A percentile compares a stretch with the other conserved stretches of the same genome.
These are phyloP conservation scores for Dillenia turbinata DNA, from an alignment of 164 flowering plant species.

Conservation along the genomic window DNA sequence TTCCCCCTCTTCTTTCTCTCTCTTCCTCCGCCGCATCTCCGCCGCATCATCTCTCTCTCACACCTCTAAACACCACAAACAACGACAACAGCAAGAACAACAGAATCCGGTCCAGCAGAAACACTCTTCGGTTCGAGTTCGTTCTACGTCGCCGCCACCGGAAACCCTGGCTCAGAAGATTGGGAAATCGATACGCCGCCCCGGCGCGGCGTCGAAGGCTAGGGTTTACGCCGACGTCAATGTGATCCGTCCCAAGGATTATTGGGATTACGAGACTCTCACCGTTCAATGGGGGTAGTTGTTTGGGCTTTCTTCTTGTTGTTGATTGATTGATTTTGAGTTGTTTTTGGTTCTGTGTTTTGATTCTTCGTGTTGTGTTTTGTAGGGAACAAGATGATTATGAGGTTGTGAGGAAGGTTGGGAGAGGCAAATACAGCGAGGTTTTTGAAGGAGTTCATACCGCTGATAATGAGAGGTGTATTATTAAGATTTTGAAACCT, in stretches of 20 bases:
- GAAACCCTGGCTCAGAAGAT: slow-evolving; percentile 92
- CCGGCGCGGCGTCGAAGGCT: slow-evolving; percentile 91
- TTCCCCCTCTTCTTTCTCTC: slow-evolving; percentile 1
- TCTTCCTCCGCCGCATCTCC: neutral
- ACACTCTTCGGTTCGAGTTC: neutral
- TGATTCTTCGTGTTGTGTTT: slow-evolving; percentile 3
- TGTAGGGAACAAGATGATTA: slow-evolving; percentile 92
- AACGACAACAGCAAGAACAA: slow-evolving; percentile 5
- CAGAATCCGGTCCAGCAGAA: slow-evolving; percentile 7
- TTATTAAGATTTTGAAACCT: slow-evolving; percentile 93
- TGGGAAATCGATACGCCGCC: slow-evolving; percentile 75
- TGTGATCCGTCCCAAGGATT: slow-evolving; percentile 84
- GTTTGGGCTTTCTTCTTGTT: neutral
- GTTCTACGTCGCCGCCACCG: slow-evolving; percentile 5
- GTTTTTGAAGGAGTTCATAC: slow-evolving; percentile 91
- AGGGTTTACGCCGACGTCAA: slow-evolving; percentile 89
- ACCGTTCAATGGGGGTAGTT: slow-evolving; percentile 92
- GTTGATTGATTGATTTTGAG: neutral
- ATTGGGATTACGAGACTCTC: slow-evolving; percentile 94
- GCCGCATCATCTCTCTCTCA: slow-evolving; percentile 11
- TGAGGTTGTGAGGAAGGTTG: slow-evolving; percentile 95
- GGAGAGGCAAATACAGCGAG: slow-evolving; percentile 96
- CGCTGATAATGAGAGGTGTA: slow-evolving; percentile 66
- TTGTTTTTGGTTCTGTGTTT: neutral
- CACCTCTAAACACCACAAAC: slow-evolving; percentile 14